Evolutionary conservation across 1,284 basidiomycete genomes (phyloP).

Genomic region (Ganoderma sp.): DNA sequence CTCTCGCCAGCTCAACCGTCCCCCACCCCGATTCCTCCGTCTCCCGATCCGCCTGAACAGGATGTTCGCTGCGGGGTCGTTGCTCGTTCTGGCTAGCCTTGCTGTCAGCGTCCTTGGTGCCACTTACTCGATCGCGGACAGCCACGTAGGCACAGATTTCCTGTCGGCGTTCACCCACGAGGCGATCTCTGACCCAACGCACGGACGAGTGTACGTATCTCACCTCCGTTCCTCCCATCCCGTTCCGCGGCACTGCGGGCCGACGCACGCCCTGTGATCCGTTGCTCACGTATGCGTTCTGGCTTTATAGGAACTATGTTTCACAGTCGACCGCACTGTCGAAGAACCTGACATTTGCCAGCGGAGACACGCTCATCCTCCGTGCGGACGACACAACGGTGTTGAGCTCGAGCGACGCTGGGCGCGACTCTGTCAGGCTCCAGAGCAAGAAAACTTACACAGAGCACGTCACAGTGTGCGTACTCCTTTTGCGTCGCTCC

Average conservation of each 20-base stretch:
- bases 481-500: slow-evolving; percentile 10
- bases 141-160: slow-evolving; percentile 53
- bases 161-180: slow-evolving; percentile 53
- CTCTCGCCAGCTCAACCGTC: slow-evolving; percentile 17
- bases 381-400: slow-evolving; percentile 57
- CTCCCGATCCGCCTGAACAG: slow-evolving; percentile 10
- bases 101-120: slow-evolving; percentile 31
- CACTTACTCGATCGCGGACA: slow-evolving; percentile 50
- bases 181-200: slow-evolving; percentile 60
- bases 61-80: slow-evolving; percentile 14
- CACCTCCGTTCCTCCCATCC: background rate
- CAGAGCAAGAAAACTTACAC: slow-evolving; percentile 56
- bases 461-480: slow-evolving; percentile 63
- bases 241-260: background rate
- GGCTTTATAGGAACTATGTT: slow-evolving; percentile 42
- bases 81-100: slow-evolving; percentile 20
- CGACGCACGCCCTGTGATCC: background rate
- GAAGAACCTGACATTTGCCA: slow-evolving; percentile 40
- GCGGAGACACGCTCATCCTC: slow-evolving; percentile 42
- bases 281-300: background rate
- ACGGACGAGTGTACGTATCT: slow-evolving; percentile 61
- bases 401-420: slow-evolving; percentile 53
- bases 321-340: slow-evolving; percentile 39
- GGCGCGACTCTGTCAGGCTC: slow-evolving; percentile 65
- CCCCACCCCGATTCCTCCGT: background rate